Evolutionary conservation across 2,329 filamentous ascomycete genomes (phyloP), one percentile per base, ranked within the genome.

Genomic region (Colletotrichum sp.): DNA sequence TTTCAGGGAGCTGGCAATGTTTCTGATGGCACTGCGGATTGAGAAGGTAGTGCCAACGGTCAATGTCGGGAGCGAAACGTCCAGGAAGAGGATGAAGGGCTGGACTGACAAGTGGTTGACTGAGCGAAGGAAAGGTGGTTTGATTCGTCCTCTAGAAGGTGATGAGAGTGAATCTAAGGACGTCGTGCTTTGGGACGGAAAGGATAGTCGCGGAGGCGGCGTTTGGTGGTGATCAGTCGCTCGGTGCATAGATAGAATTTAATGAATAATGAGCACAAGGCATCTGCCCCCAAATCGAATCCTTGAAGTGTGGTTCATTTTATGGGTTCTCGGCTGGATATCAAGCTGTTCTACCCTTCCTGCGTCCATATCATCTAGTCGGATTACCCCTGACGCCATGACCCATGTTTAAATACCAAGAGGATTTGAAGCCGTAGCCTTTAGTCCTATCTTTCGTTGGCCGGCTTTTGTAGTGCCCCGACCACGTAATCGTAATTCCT

Each of bases 41-140:
- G 96, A 96, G 78, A 95, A 94, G 85, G 91, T 99, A 8, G 94
- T 99, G 18, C 97, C 97, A 0, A 99, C 97, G 0, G 97, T 99
- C 5, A 99, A 99, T 73, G 90, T 94, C 1, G 92, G 91, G 3
- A 92, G 89, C 80, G 91, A 92, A 75, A 83, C 86, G 70, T 87
- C 88, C 4, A 84, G 92, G 66, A 88, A 87, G 78, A 87, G 90
- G 77, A 94, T 94, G 92, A 93, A 91, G 85, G 87, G 81, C 5
- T 94, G 92, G 92, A 88, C 89, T 21, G 92, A 94, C 79, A 86
- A 90, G 63, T 94, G 92, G 92, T 80, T 91, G 77, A 83, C 86
- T 0, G 92, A 94, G 83, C 84, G 92, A 81, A 86, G 89, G 76
- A 88, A 87, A 78, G 90, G 90, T 8, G 92, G 92, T 0, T 73